Conservation (phyloP, 768 basidiomycete genomes). For the Leucogyrophana mollusca region DNA sequence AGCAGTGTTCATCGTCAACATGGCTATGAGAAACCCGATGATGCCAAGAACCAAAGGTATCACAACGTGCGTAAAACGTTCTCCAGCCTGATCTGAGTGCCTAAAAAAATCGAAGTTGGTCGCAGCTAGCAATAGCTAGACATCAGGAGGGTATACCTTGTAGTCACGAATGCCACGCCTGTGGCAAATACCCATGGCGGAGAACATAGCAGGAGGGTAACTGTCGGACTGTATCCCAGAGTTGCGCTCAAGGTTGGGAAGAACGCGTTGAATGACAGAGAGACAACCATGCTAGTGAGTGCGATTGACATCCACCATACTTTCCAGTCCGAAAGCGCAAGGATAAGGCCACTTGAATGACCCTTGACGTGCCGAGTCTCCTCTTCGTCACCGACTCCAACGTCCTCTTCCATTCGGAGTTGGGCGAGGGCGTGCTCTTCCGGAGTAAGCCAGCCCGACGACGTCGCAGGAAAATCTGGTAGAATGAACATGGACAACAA, state of each 20-base stretch:
- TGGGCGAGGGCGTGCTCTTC: slow-evolving; percentile 57
- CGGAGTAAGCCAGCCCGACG: slow-evolving; percentile 56
- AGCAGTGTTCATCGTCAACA: slow-evolving; percentile 58
- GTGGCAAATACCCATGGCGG: slow-evolving; percentile 67
- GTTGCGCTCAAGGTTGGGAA: slow-evolving; percentile 78
- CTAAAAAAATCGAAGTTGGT: slow-evolving; percentile 27
- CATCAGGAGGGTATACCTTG: slow-evolving; percentile 36
- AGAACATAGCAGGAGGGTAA: slow-evolving; percentile 72
- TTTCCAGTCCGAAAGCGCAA: slow-evolving; percentile 75
- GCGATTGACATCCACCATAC: slow-evolving; percentile 80
- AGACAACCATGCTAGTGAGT: slow-evolving; percentile 53
- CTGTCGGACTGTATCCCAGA: slow-evolving; percentile 62
- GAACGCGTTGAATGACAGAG: slow-evolving; percentile 75
- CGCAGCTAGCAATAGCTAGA: not conserved
- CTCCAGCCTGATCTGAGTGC: slow-evolving; percentile 68
- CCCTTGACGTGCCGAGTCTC: slow-evolving; percentile 36
- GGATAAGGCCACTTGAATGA: slow-evolving; percentile 42
- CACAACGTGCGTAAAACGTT: slow-evolving; percentile 70
- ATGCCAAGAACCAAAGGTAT: slow-evolving; percentile 56
- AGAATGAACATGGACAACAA: slow-evolving; percentile 59
- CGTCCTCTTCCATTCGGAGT: slow-evolving; percentile 64
- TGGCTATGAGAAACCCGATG: slow-evolving; percentile 65
- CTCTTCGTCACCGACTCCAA: slow-evolving; percentile 49
- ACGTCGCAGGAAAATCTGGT: slow-evolving; percentile 71
- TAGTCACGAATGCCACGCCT: slow-evolving; percentile 49